These are phyloP conservation scores for Triticum monococcum DNA, from an alignment of 176 grass and related monocot genomes.

Conservation along the genomic window DNA sequence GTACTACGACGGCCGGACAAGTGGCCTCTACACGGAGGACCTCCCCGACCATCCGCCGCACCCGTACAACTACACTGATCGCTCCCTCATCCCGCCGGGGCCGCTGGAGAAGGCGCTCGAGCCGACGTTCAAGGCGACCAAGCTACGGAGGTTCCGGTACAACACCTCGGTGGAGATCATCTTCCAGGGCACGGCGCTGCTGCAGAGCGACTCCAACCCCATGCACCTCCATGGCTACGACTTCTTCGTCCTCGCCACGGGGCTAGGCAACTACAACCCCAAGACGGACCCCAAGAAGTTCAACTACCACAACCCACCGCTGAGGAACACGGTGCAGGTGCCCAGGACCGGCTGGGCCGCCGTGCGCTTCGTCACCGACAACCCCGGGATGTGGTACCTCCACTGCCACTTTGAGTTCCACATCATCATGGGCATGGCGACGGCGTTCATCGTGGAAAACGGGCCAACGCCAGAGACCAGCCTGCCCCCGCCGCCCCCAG, in stretches of 20 bases:
- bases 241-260: background rate
- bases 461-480: background rate
- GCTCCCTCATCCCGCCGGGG: background rate
- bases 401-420: background rate
- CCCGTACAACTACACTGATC: conserved; percentile 54
- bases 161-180: conserved; percentile 29
- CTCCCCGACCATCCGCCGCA: conserved; percentile 32
- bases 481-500: background rate
- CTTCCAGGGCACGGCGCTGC: conserved; percentile 2
- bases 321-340: conserved; percentile 13
- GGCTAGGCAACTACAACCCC: conserved; percentile 43
- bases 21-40: conserved; percentile 22
- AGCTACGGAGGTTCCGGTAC: conserved; percentile 46
- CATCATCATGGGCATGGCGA: conserved; percentile 1
- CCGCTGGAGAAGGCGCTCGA: conserved; percentile 12
- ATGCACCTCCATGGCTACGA: conserved; percentile 62
- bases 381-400: background rate
- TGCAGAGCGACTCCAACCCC: conserved; percentile 58
- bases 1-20: conserved; percentile 30
- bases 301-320: conserved; percentile 47
- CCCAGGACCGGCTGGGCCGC: background rate
- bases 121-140: conserved; percentile 38
- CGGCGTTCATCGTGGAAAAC: background rate
- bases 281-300: conserved; percentile 42
- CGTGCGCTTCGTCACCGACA: background rate